Evolutionary conservation across 805 yeast species (phyloP).

Genomic region (Debaryomyces tyrocola): DNA sequence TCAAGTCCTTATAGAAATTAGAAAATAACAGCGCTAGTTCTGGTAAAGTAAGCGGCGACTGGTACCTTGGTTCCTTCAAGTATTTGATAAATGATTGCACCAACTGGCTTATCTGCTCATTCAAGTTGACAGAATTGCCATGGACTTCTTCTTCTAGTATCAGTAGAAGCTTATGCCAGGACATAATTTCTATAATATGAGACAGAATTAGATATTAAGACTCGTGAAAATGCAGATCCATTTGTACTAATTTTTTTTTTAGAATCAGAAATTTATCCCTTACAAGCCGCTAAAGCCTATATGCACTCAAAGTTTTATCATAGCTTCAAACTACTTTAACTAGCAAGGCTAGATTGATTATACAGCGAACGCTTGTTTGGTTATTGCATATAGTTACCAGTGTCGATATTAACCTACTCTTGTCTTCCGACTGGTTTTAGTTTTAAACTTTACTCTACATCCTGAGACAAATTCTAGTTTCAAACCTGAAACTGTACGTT

Average conservation of each 20-base stretch:
- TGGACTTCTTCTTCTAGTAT: slow-evolving; percentile 25
- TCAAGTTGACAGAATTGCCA: slow-evolving; percentile 14
- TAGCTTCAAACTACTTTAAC: too few species aligned
- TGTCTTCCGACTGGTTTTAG: too few species aligned
- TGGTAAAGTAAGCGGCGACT: slow-evolving; percentile 35
- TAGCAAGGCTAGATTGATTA: too few species aligned
- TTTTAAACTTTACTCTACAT: too few species aligned
- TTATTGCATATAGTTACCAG: too few species aligned
- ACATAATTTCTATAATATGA: too few species aligned
- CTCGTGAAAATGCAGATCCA: too few species aligned
- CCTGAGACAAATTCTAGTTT: too few species aligned
- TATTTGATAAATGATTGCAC: slow-evolving; percentile 31
- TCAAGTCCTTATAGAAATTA: slow-evolving; percentile 38
- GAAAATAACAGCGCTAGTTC: slow-evolving; percentile 36
- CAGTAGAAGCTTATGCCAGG: slow-evolving; percentile 7
- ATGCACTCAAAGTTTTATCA: not conserved
- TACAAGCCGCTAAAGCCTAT: not conserved
- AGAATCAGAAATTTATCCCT: not conserved
- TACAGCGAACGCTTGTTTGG: too few species aligned
- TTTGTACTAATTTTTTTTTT: not conserved
- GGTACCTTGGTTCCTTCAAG: slow-evolving; percentile 44
- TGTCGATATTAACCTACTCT: too few species aligned
- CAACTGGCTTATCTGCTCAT: slow-evolving; percentile 27
- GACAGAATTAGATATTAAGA: too few species aligned
- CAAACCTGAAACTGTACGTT: too few species aligned